These are phyloP conservation scores for Priceomyces castillae DNA, from an alignment of 805 yeast species.

Conservation along the genomic window DNA sequence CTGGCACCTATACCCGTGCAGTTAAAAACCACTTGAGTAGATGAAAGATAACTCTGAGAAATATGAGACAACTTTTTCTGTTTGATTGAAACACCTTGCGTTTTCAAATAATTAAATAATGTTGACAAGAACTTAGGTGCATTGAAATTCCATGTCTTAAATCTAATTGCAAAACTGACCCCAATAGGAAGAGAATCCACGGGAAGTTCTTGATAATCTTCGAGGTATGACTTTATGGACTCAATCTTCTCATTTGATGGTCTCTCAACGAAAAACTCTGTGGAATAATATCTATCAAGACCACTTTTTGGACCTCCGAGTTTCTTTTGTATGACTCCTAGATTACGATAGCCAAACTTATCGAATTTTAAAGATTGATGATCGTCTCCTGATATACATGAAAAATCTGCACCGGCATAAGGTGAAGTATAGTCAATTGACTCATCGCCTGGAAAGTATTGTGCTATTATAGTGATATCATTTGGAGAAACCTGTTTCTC, in stretches of 20 bases:
- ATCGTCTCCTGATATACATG: conserved; percentile 56
- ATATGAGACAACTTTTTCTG: conserved; percentile 51
- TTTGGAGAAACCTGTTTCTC: conserved; percentile 4
- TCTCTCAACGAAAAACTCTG: conserved; percentile 54
- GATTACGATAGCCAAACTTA: conserved; percentile 52
- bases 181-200: conserved; percentile 47
- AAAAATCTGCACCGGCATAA: conserved; percentile 56
- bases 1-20: conserved; percentile 76
- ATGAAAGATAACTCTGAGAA: conserved; percentile 47
- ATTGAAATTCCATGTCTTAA: conserved; percentile 67
- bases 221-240: conserved; percentile 48
- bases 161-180: conserved; percentile 53
- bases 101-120: conserved; percentile 43
- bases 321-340: conserved; percentile 38
- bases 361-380: conserved; percentile 45
- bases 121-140: conserved; percentile 59
- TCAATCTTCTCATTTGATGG: conserved; percentile 48
- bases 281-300: conserved; percentile 51
- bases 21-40: conserved; percentile 57
- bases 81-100: conserved; percentile 50
- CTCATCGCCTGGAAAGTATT: conserved; percentile 75
- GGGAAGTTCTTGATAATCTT: conserved; percentile 42
- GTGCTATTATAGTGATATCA: conserved; percentile 58
- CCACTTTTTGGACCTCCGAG: conserved; percentile 55
- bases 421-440: conserved; percentile 76